A percentile compares a stretch with the other conserved stretches of the same genome.
These are phyloP conservation scores for Trichosanthes truncata DNA, from an alignment of 306 rosid genomes.

Conservation along the genomic window DNA sequence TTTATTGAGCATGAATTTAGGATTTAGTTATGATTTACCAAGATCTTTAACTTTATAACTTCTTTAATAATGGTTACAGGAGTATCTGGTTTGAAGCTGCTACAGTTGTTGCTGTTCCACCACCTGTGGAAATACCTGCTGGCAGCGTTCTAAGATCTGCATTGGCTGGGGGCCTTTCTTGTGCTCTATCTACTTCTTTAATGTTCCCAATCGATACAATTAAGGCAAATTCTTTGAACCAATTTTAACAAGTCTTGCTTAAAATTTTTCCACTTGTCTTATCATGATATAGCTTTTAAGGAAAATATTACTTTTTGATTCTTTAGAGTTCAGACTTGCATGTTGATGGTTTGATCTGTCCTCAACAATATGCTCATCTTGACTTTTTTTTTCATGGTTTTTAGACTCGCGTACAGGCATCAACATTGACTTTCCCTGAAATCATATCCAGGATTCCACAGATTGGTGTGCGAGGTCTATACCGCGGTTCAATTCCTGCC, in stretches of 20 bases:
- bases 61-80: slow-evolving; percentile 38
- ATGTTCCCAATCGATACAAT: slow-evolving; percentile 88
- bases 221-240: slow-evolving; percentile 50
- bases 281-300: neutral
- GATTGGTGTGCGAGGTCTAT: slow-evolving; percentile 74
- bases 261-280: neutral
- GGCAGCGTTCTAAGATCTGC: slow-evolving; percentile 98
- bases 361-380: slow-evolving; percentile 13
- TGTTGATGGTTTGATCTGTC: slow-evolving; percentile 1
- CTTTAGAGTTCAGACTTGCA: slow-evolving; percentile 7
- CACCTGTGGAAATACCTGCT: slow-evolving; percentile 81
- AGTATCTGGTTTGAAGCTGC: slow-evolving; percentile 99
- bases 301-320: neutral
- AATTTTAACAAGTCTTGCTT: neutral
- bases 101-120: slow-evolving; percentile 96
- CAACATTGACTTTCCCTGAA: slow-evolving; percentile 78
- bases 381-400: slow-evolving; percentile 20
- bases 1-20: neutral
- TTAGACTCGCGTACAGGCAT: slow-evolving; percentile 95
- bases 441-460: slow-evolving; percentile 93
- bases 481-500: slow-evolving; percentile 96
- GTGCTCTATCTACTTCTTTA: slow-evolving; percentile 89
- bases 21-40: neutral
- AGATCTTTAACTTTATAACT: slow-evolving; percentile 2
- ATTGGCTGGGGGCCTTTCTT: slow-evolving; percentile 96